These are phyloP conservation scores for Breviolum minutum DNA, from an alignment of 73 alveolate species.

Conservation along the genomic window DNA sequence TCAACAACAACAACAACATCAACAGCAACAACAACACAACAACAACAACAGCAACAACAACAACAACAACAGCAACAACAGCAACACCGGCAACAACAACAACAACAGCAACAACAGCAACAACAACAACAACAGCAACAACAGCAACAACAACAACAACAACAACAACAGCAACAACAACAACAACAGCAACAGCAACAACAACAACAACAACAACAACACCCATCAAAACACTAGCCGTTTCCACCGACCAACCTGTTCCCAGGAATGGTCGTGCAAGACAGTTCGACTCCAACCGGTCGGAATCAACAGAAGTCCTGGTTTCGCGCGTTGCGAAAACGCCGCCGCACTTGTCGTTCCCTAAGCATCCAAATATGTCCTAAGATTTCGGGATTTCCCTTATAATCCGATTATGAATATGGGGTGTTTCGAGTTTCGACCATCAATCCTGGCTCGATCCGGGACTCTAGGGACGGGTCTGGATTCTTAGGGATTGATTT, in stretches of 20 bases:
- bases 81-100: not conserved
- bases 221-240: not conserved
- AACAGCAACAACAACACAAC: too few species aligned
- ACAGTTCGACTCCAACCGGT: constrained; percentile 56
- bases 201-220: not conserved
- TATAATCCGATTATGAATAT: too few species aligned
- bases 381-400: not conserved
- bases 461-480: too few species aligned
- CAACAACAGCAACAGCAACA: not conserved
- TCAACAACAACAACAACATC: not conserved
- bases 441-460: too few species aligned
- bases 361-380: too few species aligned
- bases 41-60: too few species aligned
- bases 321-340: not conserved
- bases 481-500: too few species aligned
- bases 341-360: not conserved
- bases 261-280: constrained; percentile 44
- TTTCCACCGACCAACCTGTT: not conserved
- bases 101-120: not conserved
- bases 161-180: not conserved
- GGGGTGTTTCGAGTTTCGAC: too few species aligned
- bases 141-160: not conserved
- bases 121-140: not conserved
- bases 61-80: not conserved
- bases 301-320: constrained; percentile 41